Conservation (phyloP, 495 filamentous ascomycete genomes). For the Penicillium maclennaniae region DNA sequence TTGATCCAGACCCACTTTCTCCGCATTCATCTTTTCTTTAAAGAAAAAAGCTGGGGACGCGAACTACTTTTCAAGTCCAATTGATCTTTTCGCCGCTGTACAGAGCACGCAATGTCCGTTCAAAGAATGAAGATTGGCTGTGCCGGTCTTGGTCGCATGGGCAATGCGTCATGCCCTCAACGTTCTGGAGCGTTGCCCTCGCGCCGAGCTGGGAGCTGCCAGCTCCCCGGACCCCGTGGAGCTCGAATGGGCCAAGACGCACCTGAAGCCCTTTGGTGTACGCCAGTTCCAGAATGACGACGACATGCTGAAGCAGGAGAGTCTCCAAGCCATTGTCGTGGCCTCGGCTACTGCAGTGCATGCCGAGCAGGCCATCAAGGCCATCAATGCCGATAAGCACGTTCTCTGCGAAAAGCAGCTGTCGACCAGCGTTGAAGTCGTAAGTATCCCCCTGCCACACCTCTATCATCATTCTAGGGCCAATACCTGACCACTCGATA, state of each 20-base stretch:
- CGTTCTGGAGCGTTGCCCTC: slow-evolving; percentile 49
- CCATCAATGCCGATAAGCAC: slow-evolving; percentile 50
- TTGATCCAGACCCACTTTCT: slow-evolving; percentile 1
- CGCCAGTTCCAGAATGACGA: slow-evolving; percentile 50
- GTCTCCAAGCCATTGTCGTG: slow-evolving; percentile 51
- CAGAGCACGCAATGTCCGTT: slow-evolving; percentile 36
- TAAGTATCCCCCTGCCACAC: slow-evolving; percentile 25
- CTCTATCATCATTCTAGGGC: no score
- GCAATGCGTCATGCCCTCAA: slow-evolving; percentile 54
- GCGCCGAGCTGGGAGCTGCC: slow-evolving; percentile 51
- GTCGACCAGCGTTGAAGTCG: slow-evolving; percentile 47
- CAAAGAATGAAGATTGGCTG: slow-evolving; percentile 46
- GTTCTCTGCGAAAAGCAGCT: slow-evolving; percentile 57
- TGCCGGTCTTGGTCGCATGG: slow-evolving; percentile 57
- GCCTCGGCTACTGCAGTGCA: slow-evolving; percentile 52
- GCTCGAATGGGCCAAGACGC: slow-evolving; percentile 46
- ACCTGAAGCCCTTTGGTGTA: slow-evolving; percentile 48
- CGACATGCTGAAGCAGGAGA: slow-evolving; percentile 53
- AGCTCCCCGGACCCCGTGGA: slow-evolving; percentile 48
- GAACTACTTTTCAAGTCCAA: neutral
- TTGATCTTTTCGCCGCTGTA: neutral
- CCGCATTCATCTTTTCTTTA: slow-evolving; percentile 13
- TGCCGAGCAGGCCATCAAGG: slow-evolving; percentile 54
- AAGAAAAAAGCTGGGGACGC: slow-evolving; percentile 10
- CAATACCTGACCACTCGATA: slow-evolving; percentile 9